A percentile compares a stretch with the other conserved stretches of the same genome.
Evolutionary conservation across 805 yeast species (phyloP).

Genomic region (Pichia ethanolica): DNA sequence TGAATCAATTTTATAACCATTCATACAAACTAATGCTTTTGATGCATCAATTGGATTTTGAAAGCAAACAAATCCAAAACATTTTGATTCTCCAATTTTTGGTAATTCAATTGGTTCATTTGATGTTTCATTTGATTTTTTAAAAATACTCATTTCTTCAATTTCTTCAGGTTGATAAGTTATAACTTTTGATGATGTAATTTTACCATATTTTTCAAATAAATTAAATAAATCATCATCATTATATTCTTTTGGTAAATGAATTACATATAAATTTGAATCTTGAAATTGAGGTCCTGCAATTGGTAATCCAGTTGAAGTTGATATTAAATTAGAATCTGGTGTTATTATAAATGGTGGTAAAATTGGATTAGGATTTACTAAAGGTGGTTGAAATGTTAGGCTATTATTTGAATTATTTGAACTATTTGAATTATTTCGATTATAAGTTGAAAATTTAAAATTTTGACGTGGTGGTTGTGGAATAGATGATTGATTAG

Average conservation of each 20-base stretch:
- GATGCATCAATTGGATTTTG: slow-evolving; percentile 59
- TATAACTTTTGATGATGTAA: slow-evolving; percentile 50
- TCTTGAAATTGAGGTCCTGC: slow-evolving; percentile 52
- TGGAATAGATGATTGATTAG: too few species aligned
- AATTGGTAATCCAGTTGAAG: slow-evolving; percentile 31
- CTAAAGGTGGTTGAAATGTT: too few species aligned
- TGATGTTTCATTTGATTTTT: slow-evolving; percentile 1
- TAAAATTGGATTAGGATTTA: too few species aligned
- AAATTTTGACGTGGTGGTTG: too few species aligned
- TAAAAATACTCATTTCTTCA: not conserved
- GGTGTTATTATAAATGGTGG: slow-evolving; percentile 23
- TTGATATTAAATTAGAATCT: slow-evolving; percentile 24
- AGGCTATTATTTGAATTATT: too few species aligned
- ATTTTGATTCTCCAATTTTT: slow-evolving; percentile 43
- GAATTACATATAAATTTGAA: slow-evolving; percentile 66
- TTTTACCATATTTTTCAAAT: slow-evolving; percentile 42
- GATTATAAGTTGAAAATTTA: too few species aligned
- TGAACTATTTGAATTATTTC: too few species aligned
- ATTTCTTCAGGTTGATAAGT: slow-evolving; percentile 34
- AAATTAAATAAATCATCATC: slow-evolving; percentile 44
- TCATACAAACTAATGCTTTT: slow-evolving; percentile 59
- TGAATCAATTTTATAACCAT: slow-evolving; percentile 38
- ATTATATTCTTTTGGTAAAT: slow-evolving; percentile 46
- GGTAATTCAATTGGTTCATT: not conserved
- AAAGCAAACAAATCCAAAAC: slow-evolving; percentile 78